These are phyloP conservation scores for Echinochloa phyllopogon DNA, from an alignment of 176 grass and related monocot species.

Conservation along the genomic window DNA sequence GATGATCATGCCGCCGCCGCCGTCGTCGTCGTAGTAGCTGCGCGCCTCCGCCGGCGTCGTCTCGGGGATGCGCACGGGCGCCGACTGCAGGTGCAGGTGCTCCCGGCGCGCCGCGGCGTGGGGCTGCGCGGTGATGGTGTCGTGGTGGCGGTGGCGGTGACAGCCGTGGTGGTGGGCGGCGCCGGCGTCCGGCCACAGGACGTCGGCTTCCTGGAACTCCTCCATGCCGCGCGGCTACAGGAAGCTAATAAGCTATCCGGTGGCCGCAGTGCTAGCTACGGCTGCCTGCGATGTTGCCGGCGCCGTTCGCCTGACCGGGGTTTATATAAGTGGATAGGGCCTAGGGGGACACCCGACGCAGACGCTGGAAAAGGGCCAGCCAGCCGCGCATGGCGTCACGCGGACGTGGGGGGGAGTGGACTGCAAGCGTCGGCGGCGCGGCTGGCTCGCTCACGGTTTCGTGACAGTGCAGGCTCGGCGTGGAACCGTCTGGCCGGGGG, in stretches of 20 bases:
- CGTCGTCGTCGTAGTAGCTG: not conserved
- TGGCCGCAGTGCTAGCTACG: too few species aligned
- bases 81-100: not conserved
- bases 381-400: conserved; percentile 24
- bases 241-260: too few species aligned
- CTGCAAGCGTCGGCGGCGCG: conserved; percentile 24
- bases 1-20: not conserved
- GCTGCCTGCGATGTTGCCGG: too few species aligned
- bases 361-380: not conserved
- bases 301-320: too few species aligned
- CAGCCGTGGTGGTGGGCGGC: not conserved
- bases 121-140: not conserved
- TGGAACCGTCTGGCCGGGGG: not conserved
- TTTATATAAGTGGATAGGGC: too few species aligned
- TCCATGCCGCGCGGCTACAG: conserved; percentile 32
- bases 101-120: not conserved
- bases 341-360: too few species aligned
- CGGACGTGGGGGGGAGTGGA: conserved; percentile 13
- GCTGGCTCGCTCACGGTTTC: conserved; percentile 15
- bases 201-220: conserved; percentile 54
- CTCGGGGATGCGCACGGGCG: conserved; percentile 43
- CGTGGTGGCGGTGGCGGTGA: not conserved
- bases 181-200: conserved; percentile 46
- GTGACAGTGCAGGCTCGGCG: conserved; percentile 8
- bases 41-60: not conserved